These are phyloP conservation scores for Brassica juncea DNA, from an alignment of 345 rosid genomes.

Conservation along the genomic window DNA sequence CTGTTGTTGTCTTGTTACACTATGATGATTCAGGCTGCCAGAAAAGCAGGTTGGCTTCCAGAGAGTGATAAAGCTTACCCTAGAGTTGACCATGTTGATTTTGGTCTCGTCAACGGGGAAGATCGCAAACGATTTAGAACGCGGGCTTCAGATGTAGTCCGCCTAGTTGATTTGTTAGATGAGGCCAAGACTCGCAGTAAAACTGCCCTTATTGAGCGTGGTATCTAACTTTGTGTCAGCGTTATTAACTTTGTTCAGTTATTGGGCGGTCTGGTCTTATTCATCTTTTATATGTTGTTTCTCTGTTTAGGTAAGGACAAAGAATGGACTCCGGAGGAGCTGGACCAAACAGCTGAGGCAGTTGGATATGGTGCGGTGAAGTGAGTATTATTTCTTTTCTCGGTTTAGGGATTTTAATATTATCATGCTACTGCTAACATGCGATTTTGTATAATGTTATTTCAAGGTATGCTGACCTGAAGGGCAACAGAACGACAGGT, in stretches of 20 bases:
- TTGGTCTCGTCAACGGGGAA: slow-evolving; percentile 93
- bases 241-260: slow-evolving; percentile 13
- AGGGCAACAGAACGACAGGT: slow-evolving; percentile 74
- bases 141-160: slow-evolving; percentile 81
- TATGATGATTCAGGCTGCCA: slow-evolving; percentile 70
- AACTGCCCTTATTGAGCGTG: slow-evolving; percentile 74
- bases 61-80: slow-evolving; percentile 55
- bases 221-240: slow-evolving; percentile 45
- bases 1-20: slow-evolving; percentile 5
- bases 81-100: slow-evolving; percentile 79
- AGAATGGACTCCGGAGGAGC: slow-evolving; percentile 85
- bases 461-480: slow-evolving; percentile 84
- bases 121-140: slow-evolving; percentile 92
- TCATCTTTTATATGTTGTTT: slow-evolving; percentile 14
- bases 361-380: slow-evolving; percentile 96
- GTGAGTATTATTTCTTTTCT: slow-evolving; percentile 52
- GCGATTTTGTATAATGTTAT: slow-evolving; percentile 15
- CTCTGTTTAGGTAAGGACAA: slow-evolving; percentile 65
- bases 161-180: slow-evolving; percentile 89
- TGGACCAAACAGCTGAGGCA: slow-evolving; percentile 91
- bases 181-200: slow-evolving; percentile 90
- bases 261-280: not conserved
- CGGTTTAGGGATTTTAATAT: not conserved
- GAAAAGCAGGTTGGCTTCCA: slow-evolving; percentile 88
- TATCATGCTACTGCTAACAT: slow-evolving; percentile 15